Conservation (phyloP, 192 early-diverging fungal species). For the Coemansia sp. region DNA sequence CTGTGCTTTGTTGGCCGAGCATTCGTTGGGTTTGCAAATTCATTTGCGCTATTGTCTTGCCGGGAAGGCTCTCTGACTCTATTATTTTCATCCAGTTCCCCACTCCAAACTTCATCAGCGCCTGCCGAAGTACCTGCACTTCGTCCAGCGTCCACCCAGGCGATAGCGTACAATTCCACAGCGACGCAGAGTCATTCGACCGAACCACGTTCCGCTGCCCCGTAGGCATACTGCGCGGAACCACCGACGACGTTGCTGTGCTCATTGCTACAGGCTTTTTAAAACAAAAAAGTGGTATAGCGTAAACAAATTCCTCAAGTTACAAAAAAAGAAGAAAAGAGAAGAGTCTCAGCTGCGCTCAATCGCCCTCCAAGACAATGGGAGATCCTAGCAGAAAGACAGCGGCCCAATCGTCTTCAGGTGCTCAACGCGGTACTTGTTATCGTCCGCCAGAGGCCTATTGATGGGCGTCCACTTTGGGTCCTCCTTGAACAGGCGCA, state of each 20-base stretch:
- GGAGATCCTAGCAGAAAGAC: not conserved
- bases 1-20: slow-evolving; percentile 94
- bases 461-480: slow-evolving; percentile 82
- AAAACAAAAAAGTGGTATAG: slow-evolving; percentile 2
- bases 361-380: not conserved
- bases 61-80: slow-evolving; percentile 81
- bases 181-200: slow-evolving; percentile 89
- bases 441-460: slow-evolving; percentile 64
- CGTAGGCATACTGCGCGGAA: slow-evolving; percentile 84
- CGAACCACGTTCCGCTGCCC: slow-evolving; percentile 88
- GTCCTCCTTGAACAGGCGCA: slow-evolving; percentile 81
- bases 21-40: slow-evolving; percentile 93
- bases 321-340: not conserved
- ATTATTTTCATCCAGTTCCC: slow-evolving; percentile 98
- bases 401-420: slow-evolving; percentile 27
- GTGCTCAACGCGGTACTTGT: slow-evolving; percentile 56
- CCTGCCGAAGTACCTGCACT: slow-evolving; percentile 76
- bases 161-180: slow-evolving; percentile 93
- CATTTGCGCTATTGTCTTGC: slow-evolving; percentile 97
- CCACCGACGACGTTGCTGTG: slow-evolving; percentile 32
- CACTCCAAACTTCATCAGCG: slow-evolving; percentile 85
- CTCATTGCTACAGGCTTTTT: slow-evolving; percentile 9
- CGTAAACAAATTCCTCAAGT: slow-evolving; percentile 14
- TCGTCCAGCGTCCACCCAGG: slow-evolving; percentile 90
- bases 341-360: not conserved